Evolutionary conservation across 176 grass and related monocot species (phyloP).

Genomic region (Rhynchospora breviuscula): DNA sequence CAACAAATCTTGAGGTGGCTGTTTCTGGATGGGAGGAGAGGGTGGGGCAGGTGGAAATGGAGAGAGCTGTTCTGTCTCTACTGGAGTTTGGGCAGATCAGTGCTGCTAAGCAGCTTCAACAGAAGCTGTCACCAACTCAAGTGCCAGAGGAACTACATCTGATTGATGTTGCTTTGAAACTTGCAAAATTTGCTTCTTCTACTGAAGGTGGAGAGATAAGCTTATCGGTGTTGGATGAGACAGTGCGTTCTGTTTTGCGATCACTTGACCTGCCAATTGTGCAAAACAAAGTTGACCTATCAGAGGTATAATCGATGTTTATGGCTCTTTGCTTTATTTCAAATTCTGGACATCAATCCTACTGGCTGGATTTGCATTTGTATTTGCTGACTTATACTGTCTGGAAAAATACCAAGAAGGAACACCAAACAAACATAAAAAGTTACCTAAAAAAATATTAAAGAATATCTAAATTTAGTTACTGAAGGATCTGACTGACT

Average conservation of each 20-base stretch:
- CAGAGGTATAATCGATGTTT: slow-evolving; percentile 57
- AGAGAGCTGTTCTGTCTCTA: slow-evolving; percentile 87
- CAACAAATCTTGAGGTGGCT: slow-evolving; percentile 57
- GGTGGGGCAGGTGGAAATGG: slow-evolving; percentile 81
- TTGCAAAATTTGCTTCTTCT: slow-evolving; percentile 55
- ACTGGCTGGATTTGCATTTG: neutral
- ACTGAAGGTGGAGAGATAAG: slow-evolving; percentile 52
- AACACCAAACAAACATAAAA: neutral
- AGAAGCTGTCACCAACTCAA: slow-evolving; percentile 80
- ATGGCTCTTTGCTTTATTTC: neutral
- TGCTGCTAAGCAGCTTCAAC: slow-evolving; percentile 94
- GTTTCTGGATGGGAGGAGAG: slow-evolving; percentile 91
- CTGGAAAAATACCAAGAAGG: neutral
- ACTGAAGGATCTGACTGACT: neutral
- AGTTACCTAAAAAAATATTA: neutral
- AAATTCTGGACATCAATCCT: neutral
- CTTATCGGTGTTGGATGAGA: slow-evolving; percentile 40
- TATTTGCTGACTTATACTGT: neutral
- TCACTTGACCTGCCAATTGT: slow-evolving; percentile 39
- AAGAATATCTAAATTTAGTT: neutral
- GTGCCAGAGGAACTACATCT: slow-evolving; percentile 75
- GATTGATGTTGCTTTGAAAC: slow-evolving; percentile 72
- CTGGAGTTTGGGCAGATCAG: slow-evolving; percentile 97
- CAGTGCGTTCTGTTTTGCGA: slow-evolving; percentile 46
- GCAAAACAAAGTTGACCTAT: slow-evolving; percentile 45